Evolutionary conservation across 176 grass and related monocot genomes (phyloP).

Genomic region (Raddia guianensis): DNA sequence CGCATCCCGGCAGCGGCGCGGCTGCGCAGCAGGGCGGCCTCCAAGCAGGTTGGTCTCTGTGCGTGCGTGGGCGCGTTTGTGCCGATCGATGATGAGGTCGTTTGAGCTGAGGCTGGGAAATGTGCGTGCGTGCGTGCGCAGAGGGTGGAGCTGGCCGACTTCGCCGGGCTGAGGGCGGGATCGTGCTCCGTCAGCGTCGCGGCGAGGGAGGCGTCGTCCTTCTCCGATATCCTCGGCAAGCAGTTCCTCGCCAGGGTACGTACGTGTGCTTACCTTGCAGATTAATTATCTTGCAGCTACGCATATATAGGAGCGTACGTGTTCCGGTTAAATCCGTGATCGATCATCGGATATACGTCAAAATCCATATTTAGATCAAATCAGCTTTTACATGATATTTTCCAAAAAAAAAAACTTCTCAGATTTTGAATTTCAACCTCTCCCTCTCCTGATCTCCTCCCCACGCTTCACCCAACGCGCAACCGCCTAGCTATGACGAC

Average conservation of each 20-base stretch:
- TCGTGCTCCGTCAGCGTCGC: slow-evolving; percentile 51
- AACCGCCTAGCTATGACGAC: too few species aligned
- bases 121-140: slow-evolving; percentile 32
- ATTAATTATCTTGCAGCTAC: too few species aligned
- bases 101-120: neutral
- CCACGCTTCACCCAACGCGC: too few species aligned
- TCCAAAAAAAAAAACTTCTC: too few species aligned
- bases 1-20: slow-evolving; percentile 68
- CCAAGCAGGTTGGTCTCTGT: slow-evolving; percentile 34
- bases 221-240: slow-evolving; percentile 63
- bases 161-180: slow-evolving; percentile 75
- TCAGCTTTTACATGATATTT: too few species aligned
- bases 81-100: neutral
- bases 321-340: too few species aligned
- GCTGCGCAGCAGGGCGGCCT: slow-evolving; percentile 58
- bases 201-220: slow-evolving; percentile 60
- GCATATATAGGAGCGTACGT: too few species aligned
- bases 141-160: slow-evolving; percentile 74
- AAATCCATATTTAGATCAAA: too few species aligned
- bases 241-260: slow-evolving; percentile 70
- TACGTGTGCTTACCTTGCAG: too few species aligned
- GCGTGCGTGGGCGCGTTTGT: neutral
- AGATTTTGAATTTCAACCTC: too few species aligned
- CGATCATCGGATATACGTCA: too few species aligned
- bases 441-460: too few species aligned